Percentiles rank a stretch among this genome's conserved stretches.
Conservation (phyloP, 148 eudicot species). For the Chenopodium formosanum region DNA sequence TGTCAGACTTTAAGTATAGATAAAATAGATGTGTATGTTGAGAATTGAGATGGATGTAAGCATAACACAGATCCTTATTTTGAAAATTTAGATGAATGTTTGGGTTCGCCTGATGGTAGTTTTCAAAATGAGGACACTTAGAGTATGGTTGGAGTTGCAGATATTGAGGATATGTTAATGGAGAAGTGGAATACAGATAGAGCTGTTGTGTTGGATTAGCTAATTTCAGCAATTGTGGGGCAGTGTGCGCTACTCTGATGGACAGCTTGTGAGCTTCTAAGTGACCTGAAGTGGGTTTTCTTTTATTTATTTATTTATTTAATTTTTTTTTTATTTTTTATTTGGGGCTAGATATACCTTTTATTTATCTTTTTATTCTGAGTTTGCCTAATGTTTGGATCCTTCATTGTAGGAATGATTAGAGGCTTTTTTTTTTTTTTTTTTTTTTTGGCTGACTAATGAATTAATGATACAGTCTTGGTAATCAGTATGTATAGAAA, state of each 20-base stretch:
- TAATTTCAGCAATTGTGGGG: not conserved
- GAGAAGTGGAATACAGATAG: too few relatives aligned
- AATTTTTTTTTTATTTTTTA: too few relatives aligned
- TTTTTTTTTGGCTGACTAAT: not conserved
- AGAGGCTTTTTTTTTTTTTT: not conserved
- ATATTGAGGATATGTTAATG: not conserved
- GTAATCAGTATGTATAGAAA: not conserved
- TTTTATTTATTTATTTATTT: not conserved
- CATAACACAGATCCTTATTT: not conserved
- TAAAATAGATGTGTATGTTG: not conserved
- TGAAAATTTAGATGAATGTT: not conserved
- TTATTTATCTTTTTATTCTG: not conserved
- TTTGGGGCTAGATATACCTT: not conserved
- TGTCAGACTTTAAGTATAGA: too few relatives aligned
- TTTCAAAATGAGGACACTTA: not conserved
- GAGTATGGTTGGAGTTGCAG: not conserved
- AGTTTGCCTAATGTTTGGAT: not conserved
- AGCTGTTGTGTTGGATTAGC: not conserved
- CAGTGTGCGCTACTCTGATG: not conserved
- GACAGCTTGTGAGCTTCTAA: not conserved
- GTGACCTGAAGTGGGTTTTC: not conserved
- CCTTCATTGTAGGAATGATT: not conserved
- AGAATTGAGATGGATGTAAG: not conserved
- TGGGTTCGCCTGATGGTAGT: not conserved
- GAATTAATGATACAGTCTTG: not conserved